These are phyloP conservation scores for Leucocoprinus birnbaumii DNA, from an alignment of 768 basidiomycete genomes.

Conservation along the genomic window DNA sequence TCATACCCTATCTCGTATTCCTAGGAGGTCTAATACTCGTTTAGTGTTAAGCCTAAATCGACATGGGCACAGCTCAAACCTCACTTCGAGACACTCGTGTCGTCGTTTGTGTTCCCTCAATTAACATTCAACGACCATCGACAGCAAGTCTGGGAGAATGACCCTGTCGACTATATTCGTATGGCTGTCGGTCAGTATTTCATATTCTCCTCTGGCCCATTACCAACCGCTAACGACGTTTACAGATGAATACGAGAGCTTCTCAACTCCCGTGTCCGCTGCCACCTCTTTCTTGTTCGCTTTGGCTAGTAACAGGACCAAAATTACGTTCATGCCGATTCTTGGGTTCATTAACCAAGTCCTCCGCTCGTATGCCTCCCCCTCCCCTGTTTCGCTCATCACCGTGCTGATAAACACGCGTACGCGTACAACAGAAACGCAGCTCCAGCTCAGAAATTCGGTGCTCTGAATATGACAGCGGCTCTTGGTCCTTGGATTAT, in stretches of 20 bases:
- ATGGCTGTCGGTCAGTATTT: constrained; percentile 58
- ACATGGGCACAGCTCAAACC: constrained; percentile 89
- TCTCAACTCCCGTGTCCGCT: constrained; percentile 71
- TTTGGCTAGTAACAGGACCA: constrained; percentile 76
- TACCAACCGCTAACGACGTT: no score
- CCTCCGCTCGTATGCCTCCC: constrained; percentile 55
- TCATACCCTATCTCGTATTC: neutral
- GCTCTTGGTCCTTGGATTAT: constrained; percentile 78
- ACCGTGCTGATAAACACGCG: no score
- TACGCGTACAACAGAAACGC: no score
- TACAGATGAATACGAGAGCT: constrained; percentile 79
- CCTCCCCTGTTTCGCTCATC: no score
- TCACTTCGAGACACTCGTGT: constrained; percentile 75
- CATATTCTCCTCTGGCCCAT: neutral
- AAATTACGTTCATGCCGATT: constrained; percentile 78
- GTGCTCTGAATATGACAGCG: constrained; percentile 81
- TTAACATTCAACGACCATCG: constrained; percentile 72
- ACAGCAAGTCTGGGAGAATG: constrained; percentile 71
- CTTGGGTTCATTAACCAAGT: constrained; percentile 75
- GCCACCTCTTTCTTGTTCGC: constrained; percentile 80
- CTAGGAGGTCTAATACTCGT: no score
- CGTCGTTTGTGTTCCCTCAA: constrained; percentile 82
- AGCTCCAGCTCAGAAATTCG: constrained; percentile 67
- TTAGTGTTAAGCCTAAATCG: constrained; percentile 92
- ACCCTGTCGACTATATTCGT: constrained; percentile 82